Evolutionary conservation across 2,329 filamentous ascomycete genomes (phyloP), one percentile per base, ranked within the genome.

Genomic region (Zopfia rhizophila): DNA sequence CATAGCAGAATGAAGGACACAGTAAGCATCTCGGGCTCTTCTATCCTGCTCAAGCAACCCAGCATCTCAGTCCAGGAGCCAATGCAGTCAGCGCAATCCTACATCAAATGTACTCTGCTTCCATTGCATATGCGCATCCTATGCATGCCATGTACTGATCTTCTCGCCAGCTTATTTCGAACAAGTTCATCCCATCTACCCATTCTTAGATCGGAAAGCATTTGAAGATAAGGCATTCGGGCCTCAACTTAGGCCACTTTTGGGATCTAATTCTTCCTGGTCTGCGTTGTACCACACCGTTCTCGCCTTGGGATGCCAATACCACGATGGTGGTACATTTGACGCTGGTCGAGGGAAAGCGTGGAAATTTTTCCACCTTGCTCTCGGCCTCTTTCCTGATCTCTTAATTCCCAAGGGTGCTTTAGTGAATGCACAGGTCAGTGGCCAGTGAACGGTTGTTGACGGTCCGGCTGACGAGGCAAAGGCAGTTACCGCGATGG

Each of bases 301-400:
- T 1, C 55, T 77, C 3, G 74, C 74, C 3, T 46, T 76, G 2
- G 74, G 74, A 5, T 71, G 63, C 18, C 70, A 70, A 39, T 68
- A 72, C 19, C 54, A 60, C 11, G 61, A 61, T 17, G 65, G 68
- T 5, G 72, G 68, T 1, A 66, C 63, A 7, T 77, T 75, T 33
- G 68, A 75, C 37, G 70, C 72, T 0, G 70, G 70, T 2, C 69
- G 65, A 17, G 72, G 73, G 4, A 63, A 61, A 24, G 60, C 72
- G 0, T 77, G 75, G 75, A 65, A 64, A 7, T 56, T 75, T 3
- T 76, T 75, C 32, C 63, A 71, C 14, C 58, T 68, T 2, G 63
- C 73, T 3, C 60, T 77, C 4, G 61, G 63, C 4, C 33, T 69
- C 5, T 66, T 75, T 11, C 59, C 71, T 1, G 73, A 75, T 17